Evolutionary conservation across 2,329 filamentous ascomycete genomes (phyloP), one percentile per base, ranked within the genome.

Genomic region (Fusarium circinatum): DNA sequence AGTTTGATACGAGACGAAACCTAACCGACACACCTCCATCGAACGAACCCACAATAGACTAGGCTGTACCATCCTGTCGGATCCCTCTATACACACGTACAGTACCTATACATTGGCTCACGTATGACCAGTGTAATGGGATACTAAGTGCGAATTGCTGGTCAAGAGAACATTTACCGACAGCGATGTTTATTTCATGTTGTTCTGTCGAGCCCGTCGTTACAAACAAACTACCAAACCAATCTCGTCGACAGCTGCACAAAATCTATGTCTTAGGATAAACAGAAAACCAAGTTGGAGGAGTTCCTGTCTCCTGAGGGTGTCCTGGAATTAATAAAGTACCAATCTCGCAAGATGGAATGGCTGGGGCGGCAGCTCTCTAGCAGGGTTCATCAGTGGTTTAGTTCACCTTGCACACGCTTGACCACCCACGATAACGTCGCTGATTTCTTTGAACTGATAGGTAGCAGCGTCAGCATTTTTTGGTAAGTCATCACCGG

Each of bases 1-100:
- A 64, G n/a, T 28, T 65, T 56, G 68, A 72, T 72, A 72, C 61
- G 62, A 74, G 59, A 68, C 49, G 71, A 65, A 65, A 62, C 58
- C 68, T 64, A 44, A 68, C 42, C 51, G 59, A 61, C 71, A 64
- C 58, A 66, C 56, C 42, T 58, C 56, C 56, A 65, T 54, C 55
- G 42, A 68, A 54, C 55, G 51, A 68, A 57, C 44, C 70, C 63
- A 68, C 66, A 51, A 54, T 49, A 47, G 66, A 75, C 76, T 71
- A 73, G 76, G 75, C 66, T 68, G 75, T 73, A 78, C 76, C 76
- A 63, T 68, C 70, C 73, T 52, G 63, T 75, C 76, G 76, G 76
- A 76, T 78, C 60, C 61, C 63, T 61, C 42, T 58, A 55, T 59
- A 48, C 44, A 56, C 39, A 38, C 48, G 66, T 52, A 38, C 41